A percentile compares a stretch with the other conserved stretches of the same genome.
Conservation (phyloP, 73 alveolate species). For the Blepharisma japonicum region DNA sequence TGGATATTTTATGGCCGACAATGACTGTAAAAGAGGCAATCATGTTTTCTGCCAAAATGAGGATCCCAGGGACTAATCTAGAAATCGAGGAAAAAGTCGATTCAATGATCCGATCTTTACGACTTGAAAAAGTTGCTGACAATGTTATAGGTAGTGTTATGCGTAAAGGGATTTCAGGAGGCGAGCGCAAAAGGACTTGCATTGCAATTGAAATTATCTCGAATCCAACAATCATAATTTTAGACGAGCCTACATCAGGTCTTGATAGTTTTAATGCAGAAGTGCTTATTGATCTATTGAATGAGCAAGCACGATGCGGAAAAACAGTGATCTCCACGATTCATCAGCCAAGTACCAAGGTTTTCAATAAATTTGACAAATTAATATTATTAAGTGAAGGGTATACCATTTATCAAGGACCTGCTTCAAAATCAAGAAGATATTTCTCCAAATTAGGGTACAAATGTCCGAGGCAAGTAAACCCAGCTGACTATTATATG, state of each 20-base stretch:
- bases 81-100: not conserved
- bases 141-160: not conserved
- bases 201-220: not conserved
- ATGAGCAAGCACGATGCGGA: not conserved
- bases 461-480: not conserved
- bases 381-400: constrained; percentile 39
- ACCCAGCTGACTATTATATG: constrained; percentile 3
- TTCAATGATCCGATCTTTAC: not conserved
- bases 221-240: not conserved
- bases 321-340: constrained; percentile 10
- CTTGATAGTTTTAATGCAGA: constrained; percentile 19
- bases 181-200: constrained; percentile 12
- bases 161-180: constrained; percentile 25
- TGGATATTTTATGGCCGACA: not conserved
- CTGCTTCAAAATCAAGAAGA: constrained; percentile 23
- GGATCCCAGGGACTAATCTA: not conserved
- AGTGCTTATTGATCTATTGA: not conserved
- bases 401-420: constrained; percentile 42
- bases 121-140: not conserved
- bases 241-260: constrained; percentile 28
- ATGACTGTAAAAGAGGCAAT: not conserved
- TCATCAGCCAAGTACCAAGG: constrained; percentile 15
- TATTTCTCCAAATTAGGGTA: constrained; percentile 37
- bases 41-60: not conserved
- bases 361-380: not conserved